Base-by-base conservation (phyloP, 805 yeast species). In the Yarrowia sp. region DNA sequence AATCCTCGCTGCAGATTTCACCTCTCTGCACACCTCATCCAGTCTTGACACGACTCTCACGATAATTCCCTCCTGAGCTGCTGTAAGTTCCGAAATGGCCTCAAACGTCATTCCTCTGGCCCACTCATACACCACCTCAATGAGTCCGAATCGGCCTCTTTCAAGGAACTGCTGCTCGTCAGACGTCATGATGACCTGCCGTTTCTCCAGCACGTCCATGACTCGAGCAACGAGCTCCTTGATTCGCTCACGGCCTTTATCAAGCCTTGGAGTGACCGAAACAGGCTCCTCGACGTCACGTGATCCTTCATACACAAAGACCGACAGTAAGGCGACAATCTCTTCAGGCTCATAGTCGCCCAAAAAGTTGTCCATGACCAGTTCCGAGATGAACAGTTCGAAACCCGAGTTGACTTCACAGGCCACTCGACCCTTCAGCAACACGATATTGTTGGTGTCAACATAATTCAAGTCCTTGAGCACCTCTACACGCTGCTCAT, bases 111-210 rank as follows among this genome's bases (percentile, higher is more conserved):
- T 82, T 1, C 99, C 99, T 69, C 96, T 82, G 0, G 98, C 97
- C 99, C 99, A 95, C 76, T 95, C 98, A 74, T 93, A 95, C 4
- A 93, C 97, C 11, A 91, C 97, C 74, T 92, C 93, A 76, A 91
- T 89, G 71, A 95, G 80, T 0, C 93, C 96, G 76, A 95, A 95
- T 69, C 98, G 80, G 71, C 90, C 87, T 68, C 87, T 83, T 65
- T 90, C 96, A 68, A 88, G 77, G 71, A 93, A 95, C 66, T 88
- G 89, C 58, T 87, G 88, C 70, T 93, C 98, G 63, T 92, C 98
- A 10, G 86, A 80, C 0, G 96, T 89, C 69, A 91, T 77, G 17
- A 87, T 79, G 15, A 95, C 90, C 73, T 88, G 92, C 67, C 87
- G 84, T 44, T 81, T 81, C 48, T 82, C 82, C 70, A 84, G 91